Evolutionary conservation across 2,329 filamentous ascomycete genomes (phyloP), one percentile per base, ranked within the genome.

Genomic region (Apiospora saccharicola): DNA sequence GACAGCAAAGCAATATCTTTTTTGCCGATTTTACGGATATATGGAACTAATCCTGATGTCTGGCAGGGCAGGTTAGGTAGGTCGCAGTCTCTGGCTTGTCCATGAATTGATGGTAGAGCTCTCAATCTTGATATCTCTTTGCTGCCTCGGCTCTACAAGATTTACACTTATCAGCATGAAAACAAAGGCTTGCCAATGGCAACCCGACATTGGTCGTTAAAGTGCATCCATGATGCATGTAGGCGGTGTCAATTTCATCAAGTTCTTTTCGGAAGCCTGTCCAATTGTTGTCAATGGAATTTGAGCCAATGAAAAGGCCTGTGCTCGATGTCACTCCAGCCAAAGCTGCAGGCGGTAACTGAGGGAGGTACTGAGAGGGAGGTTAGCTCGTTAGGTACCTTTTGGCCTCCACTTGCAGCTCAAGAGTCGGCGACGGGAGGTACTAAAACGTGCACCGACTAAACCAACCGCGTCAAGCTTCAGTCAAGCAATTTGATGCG

Each of bases 401-500:
- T 22, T 37, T n/a, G 24, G 8, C 53, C 53, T 57, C 53, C 53
- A 57, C 53, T 57, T 34, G 24, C 53, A 57, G 53, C 53, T 57
- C 24, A 16, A 34, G 53, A 34, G 30, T 57, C 53, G 53, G 26
- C 26, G 10, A 41, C 37, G 37, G 37, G 37, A 64, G 19, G 34
- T n/a, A 64, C 57, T 64, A 64, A 64, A 64, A 37, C 57, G n/a
- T 41, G 57, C 57, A 41, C 57, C 57, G 57, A 64, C 57, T 41
- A n/a, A 10, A 61, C 57, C 57, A 64, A 64, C 57, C 57, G 57
- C 57, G 57, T 64, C 57, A 22, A 64, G 57, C 57, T 64, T 64
- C 57, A 41, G 41, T 64, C 57, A n/a, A 64, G 57, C 57, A 64
- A 41, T 64, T 64, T 64, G 34, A 64, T 64, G 57, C 57, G 57